Conservation (phyloP, 1,284 basidiomycete genomes). For the Termitomyces sp. region DNA sequence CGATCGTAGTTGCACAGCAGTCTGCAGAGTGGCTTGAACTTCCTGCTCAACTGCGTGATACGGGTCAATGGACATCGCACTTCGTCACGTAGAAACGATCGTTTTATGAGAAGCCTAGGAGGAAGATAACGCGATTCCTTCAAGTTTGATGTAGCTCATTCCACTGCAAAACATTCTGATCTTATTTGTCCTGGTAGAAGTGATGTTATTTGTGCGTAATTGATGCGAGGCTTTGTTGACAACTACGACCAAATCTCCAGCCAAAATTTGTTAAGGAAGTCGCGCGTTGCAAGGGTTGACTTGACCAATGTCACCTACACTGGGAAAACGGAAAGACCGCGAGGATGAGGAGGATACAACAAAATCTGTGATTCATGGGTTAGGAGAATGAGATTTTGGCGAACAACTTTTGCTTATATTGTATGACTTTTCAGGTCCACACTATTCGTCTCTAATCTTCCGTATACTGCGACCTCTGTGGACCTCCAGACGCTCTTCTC, state of each 20-base stretch:
- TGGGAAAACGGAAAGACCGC: conserved; percentile 52
- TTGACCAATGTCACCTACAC: conserved; percentile 22
- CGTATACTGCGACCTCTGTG: conserved; percentile 85
- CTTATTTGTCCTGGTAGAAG: too few relatives aligned
- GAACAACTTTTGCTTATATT: not conserved
- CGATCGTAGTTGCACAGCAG: conserved; percentile 63
- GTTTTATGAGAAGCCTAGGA: not conserved
- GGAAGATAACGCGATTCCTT: not conserved
- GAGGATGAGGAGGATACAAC: conserved; percentile 28
- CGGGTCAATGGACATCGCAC: conserved; percentile 69
- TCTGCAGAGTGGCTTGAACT: conserved; percentile 65
- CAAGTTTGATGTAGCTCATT: not conserved
- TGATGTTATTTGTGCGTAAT: conserved; percentile 1
- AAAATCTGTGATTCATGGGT: conserved; percentile 31
- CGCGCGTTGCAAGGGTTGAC: not conserved
- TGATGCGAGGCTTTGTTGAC: not conserved
- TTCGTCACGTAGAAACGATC: not conserved
- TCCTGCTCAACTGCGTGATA: conserved; percentile 79
- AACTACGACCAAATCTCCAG: conserved; percentile 5
- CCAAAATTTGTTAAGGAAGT: conserved; percentile 6
- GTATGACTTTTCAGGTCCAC: conserved; percentile 46
- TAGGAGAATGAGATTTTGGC: conserved; percentile 6
- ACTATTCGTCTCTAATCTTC: conserved; percentile 79
- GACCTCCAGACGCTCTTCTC: conserved; percentile 93
- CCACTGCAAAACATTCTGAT: not conserved